phyloP scores from a whole-genome alignment of 306 rosid species.

The Alnus rubra region DNA sequence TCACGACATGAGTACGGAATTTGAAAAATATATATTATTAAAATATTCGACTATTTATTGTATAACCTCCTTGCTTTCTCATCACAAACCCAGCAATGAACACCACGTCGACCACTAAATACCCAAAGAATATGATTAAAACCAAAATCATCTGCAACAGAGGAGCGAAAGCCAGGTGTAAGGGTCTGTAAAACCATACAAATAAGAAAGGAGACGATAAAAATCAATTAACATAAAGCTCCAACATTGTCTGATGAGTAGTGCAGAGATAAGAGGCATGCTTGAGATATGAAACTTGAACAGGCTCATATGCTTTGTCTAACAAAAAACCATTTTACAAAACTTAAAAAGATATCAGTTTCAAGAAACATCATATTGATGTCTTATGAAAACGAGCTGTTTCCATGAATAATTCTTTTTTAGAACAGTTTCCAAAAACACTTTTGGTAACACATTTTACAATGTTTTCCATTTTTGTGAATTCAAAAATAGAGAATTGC shows the following conservation, averaged over 20 bases:
- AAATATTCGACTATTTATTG: constrained; percentile 4
- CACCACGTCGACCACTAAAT: constrained; percentile 94
- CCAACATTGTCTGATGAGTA: not conserved
- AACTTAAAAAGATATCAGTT: not conserved
- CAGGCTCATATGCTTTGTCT: no score
- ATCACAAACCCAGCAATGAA: constrained; percentile 98
- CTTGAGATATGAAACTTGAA: not conserved
- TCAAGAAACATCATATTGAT: not conserved
- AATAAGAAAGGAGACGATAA: not conserved
- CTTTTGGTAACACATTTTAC: no score
- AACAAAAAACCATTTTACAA: no score
- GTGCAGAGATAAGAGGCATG: not conserved
- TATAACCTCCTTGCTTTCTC: constrained; percentile 80
- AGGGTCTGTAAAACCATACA: not conserved
- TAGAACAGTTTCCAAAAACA: no score
- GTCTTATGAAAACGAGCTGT: not conserved
- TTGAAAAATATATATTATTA: not conserved
- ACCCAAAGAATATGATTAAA: constrained; percentile 89
- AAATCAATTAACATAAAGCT: not conserved
- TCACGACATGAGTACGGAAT: not conserved
- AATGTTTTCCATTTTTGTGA: no score
- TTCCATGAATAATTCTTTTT: no score
- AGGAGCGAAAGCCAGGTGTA: constrained; percentile 6
- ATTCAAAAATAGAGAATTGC: no score
- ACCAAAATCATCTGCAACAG: constrained; percentile 80